Conservation (phyloP, 2,329 filamentous ascomycete genomes). For the Pseudogymnoascus sp. region DNA sequence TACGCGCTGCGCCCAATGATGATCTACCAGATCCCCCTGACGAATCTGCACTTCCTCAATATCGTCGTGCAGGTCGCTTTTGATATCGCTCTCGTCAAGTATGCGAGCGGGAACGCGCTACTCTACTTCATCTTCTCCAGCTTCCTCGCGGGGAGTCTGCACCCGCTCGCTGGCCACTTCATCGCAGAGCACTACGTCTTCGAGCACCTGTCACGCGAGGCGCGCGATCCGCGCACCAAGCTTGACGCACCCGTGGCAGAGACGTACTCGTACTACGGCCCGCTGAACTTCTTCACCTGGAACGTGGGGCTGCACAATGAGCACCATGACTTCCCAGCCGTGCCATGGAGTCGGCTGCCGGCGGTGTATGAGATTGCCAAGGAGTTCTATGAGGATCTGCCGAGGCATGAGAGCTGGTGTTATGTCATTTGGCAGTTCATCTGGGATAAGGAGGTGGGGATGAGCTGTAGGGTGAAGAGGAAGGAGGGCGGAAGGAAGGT, state of each 20-base stretch:
- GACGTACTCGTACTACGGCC: slow-evolving; percentile 95
- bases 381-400: slow-evolving; percentile 88
- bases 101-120: slow-evolving; percentile 55
- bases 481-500: slow-evolving; percentile 63
- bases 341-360: slow-evolving; percentile 86
- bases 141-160: slow-evolving; percentile 87
- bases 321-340: slow-evolving; percentile 95
- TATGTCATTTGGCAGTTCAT: slow-evolving; percentile 96
- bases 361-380: slow-evolving; percentile 69
- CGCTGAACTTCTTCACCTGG: slow-evolving; percentile 86
- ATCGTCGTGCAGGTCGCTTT: slow-evolving; percentile 68
- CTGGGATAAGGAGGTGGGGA: slow-evolving; percentile 76
- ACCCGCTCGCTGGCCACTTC: slow-evolving; percentile 94
- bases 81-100: slow-evolving; percentile 59
- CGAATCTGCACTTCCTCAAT: slow-evolving; percentile 76
- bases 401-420: slow-evolving; percentile 81
- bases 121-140: slow-evolving; percentile 81
- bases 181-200: slow-evolving; percentile 96
- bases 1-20: slow-evolving; percentile 95
- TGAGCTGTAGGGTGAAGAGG: slow-evolving; percentile 89
- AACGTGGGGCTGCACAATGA: slow-evolving; percentile 98
- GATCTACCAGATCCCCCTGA: slow-evolving; percentile 83
- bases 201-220: slow-evolving; percentile 40
- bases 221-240: slow-evolving; percentile 48
- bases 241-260: slow-evolving; percentile 59